Evolutionary conservation across 371 early-diverging fungal species (phyloP).

Genomic region (Quaeritorhiza haematococci): DNA sequence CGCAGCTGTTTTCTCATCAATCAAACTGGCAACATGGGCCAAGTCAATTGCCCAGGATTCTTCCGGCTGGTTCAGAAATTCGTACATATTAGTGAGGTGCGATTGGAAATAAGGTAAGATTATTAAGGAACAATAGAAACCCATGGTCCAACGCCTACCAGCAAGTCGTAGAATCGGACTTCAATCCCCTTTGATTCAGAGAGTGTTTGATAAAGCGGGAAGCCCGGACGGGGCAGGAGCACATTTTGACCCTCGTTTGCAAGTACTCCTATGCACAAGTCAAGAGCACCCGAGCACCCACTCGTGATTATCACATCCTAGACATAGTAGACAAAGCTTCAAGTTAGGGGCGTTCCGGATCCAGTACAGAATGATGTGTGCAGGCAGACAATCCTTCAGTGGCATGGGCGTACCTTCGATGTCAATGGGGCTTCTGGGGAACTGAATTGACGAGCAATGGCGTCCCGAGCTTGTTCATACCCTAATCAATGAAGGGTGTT

Average conservation of each 20-base stretch:
- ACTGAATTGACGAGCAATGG: conserved; percentile 67
- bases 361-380: no score
- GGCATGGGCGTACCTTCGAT: conserved; percentile 35
- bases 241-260: conserved; percentile 80
- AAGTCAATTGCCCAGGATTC: conserved; percentile 83
- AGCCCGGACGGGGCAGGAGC: conserved; percentile 83
- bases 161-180: conserved; percentile 68
- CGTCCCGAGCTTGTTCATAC: conserved; percentile 61
- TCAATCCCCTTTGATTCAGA: conserved; percentile 74
- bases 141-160: conserved; percentile 36
- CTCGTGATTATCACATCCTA: conserved; percentile 77
- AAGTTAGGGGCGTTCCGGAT: background rate
- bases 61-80: conserved; percentile 28
- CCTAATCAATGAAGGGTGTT: conserved; percentile 31
- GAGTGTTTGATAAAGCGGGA: conserved; percentile 80
- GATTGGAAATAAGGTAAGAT: no score
- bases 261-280: conserved; percentile 69
- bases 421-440: conserved; percentile 65
- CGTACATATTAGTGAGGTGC: no score
- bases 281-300: conserved; percentile 80
- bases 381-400: conserved; percentile 18
- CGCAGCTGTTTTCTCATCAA: conserved; percentile 74
- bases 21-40: conserved; percentile 68
- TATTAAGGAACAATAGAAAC: background rate
- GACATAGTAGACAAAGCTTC: conserved; percentile 4